Evolutionary conservation across 345 rosid genomes (phyloP).

Genomic region (Citropsis articulata): DNA sequence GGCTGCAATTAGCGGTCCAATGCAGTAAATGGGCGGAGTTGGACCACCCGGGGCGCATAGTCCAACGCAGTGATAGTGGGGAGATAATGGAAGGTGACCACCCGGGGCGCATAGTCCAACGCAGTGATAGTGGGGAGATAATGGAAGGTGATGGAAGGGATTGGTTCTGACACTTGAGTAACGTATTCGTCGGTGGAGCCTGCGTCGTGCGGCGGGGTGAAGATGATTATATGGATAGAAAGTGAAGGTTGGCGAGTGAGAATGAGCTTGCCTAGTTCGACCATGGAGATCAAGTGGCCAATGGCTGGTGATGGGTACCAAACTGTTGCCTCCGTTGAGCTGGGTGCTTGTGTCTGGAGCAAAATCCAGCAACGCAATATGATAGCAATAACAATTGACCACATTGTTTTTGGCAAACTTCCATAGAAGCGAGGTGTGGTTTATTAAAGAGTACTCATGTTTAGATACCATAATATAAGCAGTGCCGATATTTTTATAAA

Average conservation of each 20-base stretch:
- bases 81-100: conserved; percentile 49
- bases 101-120: too few relatives aligned
- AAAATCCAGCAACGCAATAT: neutral
- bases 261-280: conserved; percentile 60
- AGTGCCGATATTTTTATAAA: too few relatives aligned
- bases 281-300: conserved; percentile 68
- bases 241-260: conserved; percentile 46
- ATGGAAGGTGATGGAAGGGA: conserved; percentile 47
- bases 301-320: conserved; percentile 64
- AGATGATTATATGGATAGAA: conserved; percentile 45
- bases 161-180: conserved; percentile 26
- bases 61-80: conserved; percentile 25
- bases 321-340: conserved; percentile 34
- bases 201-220: conserved; percentile 37
- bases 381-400: too few relatives aligned
- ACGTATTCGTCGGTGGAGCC: conserved; percentile 40
- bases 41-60: conserved; percentile 9
- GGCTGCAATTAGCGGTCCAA: conserved; percentile 27
- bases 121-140: conserved; percentile 34
- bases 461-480: too few relatives aligned
- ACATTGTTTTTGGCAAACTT: too few relatives aligned
- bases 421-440: too few relatives aligned
- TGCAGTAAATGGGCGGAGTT: conserved; percentile 25
- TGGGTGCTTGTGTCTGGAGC: neutral
- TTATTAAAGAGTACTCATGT: too few relatives aligned